Evolutionary conservation across 1,284 basidiomycete genomes (phyloP).

Genomic region (Cryptococcus sp.): DNA sequence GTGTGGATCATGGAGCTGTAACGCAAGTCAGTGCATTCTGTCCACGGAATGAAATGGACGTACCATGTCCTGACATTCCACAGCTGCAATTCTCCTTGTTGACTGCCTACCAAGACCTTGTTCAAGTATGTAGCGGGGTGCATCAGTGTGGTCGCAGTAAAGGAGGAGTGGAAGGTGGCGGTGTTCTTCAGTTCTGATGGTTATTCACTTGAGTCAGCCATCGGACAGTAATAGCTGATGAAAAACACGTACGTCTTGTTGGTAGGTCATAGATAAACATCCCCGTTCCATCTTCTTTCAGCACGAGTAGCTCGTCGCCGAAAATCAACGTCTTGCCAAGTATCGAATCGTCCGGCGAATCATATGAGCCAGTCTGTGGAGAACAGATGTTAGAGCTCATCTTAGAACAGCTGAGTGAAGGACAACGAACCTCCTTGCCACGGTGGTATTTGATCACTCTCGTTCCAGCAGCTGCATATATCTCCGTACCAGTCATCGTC

Average conservation of each 20-base stretch:
- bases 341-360: constrained; percentile 45
- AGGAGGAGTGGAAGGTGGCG: constrained; percentile 63
- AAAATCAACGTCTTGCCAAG: constrained; percentile 65
- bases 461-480: constrained; percentile 76
- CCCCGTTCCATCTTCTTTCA: constrained; percentile 76
- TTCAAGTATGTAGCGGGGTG: constrained; percentile 98
- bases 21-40: constrained; percentile 4
- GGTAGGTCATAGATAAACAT: constrained; percentile 78
- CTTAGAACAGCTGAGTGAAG: constrained; percentile 23
- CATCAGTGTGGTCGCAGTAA: constrained; percentile 78
- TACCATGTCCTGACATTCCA: constrained; percentile 90
- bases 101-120: constrained; percentile 85
- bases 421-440: constrained; percentile 72
- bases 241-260: constrained; percentile 57
- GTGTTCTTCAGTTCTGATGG: constrained; percentile 41
- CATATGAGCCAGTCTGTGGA: constrained; percentile 28
- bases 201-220: not conserved
- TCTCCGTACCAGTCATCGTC: constrained; percentile 78
- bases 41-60: constrained; percentile 33
- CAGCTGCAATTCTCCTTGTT: constrained; percentile 80
- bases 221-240: not conserved
- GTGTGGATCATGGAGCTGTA: constrained; percentile 56
- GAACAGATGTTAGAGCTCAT: not conserved
- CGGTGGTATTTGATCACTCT: constrained; percentile 76
- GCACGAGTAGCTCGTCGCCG: constrained; percentile 73